phyloP scores from a whole-genome alignment of 176 grass and related monocot genomes.

The Eleusine coracana region DNA sequence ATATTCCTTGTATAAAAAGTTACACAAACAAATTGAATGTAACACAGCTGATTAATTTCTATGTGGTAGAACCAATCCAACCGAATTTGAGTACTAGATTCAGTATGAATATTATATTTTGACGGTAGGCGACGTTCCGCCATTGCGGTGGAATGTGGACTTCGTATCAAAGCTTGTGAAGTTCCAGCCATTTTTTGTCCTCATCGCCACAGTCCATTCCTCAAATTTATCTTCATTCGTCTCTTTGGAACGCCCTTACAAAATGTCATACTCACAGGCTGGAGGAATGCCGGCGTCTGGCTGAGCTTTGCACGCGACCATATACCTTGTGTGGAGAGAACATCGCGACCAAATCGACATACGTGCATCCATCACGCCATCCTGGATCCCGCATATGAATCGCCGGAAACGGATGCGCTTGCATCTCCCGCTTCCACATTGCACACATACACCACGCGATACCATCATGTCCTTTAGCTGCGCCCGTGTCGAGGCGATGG shows the following conservation, averaged over 20 bases:
- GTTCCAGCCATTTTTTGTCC: background rate
- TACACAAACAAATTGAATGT: background rate
- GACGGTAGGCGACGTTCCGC: too few species aligned
- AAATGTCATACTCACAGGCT: background rate
- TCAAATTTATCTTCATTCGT: background rate
- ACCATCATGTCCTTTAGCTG: background rate
- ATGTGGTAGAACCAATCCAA: too few species aligned
- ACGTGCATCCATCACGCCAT: background rate
- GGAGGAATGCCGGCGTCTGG: background rate
- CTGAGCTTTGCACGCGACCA: constrained; percentile 11
- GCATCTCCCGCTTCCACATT: constrained; percentile 23
- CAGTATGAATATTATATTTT: too few species aligned
- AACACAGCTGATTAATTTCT: too few species aligned
- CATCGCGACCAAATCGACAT: background rate
- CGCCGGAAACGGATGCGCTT: constrained; percentile 3
- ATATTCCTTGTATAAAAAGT: background rate
- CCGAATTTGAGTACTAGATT: too few species aligned
- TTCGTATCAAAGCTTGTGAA: background rate
- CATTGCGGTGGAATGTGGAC: background rate
- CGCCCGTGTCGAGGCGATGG: background rate
- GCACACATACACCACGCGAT: background rate
- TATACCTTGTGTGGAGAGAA: constrained; percentile 1
- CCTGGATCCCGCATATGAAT: background rate
- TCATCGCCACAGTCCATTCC: background rate
- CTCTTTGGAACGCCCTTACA: background rate